These are phyloP conservation scores for Chlorencoelia australis DNA, from an alignment of 2,329 filamentous ascomycete genomes.

Conservation along the genomic window DNA sequence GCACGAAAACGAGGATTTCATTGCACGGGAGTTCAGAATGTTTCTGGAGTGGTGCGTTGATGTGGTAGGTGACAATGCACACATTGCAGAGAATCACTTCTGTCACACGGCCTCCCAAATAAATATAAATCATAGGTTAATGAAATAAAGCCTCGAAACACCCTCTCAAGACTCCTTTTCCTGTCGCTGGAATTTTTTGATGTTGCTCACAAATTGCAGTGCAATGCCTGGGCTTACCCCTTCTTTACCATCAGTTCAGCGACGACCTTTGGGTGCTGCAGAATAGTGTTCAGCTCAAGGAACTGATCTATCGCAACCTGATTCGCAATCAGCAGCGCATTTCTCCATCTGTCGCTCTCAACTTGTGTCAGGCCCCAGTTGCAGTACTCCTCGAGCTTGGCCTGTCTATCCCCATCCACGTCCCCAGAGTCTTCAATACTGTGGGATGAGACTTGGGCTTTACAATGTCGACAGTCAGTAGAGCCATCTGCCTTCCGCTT, in stretches of 20 bases:
- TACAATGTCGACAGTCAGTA: constrained; percentile 10
- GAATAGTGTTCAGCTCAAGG: constrained; percentile 13
- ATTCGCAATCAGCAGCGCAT: constrained; percentile 9
- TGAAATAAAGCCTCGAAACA: constrained; percentile 6
- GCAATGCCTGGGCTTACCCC: constrained; percentile 9
- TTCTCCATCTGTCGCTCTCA: constrained; percentile 12
- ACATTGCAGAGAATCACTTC: constrained; percentile 7
- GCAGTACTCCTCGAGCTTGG: constrained; percentile 12
- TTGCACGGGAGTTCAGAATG: constrained; percentile 9
- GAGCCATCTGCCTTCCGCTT: constrained; percentile 16
- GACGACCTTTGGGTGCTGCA: constrained; percentile 11
- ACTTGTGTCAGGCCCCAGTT: constrained; percentile 11
- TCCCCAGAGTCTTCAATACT: background rate
- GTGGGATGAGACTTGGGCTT: constrained; percentile 8
- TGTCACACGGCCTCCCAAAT: constrained; percentile 2
- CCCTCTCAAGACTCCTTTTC: constrained; percentile 6
- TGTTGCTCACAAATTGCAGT: constrained; percentile 12
- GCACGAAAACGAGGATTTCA: constrained; percentile 10
- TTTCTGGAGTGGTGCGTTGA: constrained; percentile 23
- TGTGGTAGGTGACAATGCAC: constrained; percentile 17
- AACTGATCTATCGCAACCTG: constrained; percentile 12
- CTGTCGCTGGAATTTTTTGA: constrained; percentile 8
- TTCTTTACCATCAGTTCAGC: constrained; percentile 12
- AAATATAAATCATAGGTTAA: constrained; percentile 4
- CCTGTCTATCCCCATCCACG: constrained; percentile 12